phyloP scores from a whole-genome alignment of 495 filamentous ascomycete species.

The Aspergillus biplanus region DNA sequence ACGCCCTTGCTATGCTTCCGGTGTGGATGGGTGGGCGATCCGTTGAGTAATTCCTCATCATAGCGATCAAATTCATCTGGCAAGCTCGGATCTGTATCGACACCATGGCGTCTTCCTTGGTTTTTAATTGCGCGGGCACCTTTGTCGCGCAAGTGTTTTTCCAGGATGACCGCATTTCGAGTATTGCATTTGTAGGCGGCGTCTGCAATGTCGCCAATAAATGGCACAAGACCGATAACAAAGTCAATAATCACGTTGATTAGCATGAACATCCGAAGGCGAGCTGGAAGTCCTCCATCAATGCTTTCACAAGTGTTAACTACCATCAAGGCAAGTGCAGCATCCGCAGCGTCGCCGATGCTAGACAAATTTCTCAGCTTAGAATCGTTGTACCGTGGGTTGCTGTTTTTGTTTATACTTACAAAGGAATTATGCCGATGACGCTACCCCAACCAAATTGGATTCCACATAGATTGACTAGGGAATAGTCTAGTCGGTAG shows the following conservation, averaged over 20 bases:
- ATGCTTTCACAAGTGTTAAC: conserved; percentile 66
- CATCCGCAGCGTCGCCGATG: conserved; percentile 76
- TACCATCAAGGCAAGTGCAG: conserved; percentile 62
- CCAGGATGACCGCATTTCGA: conserved; percentile 74
- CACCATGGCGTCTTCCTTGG: conserved; percentile 24
- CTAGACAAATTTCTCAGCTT: conserved; percentile 38
- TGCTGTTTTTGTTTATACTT: conserved; percentile 38
- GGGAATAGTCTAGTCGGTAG: conserved; percentile 77
- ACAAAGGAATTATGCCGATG: conserved; percentile 80
- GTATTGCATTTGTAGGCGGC: conserved; percentile 71
- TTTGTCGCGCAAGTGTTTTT: conserved; percentile 65
- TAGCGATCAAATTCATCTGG: conserved; percentile 49
- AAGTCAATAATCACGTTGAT: conserved; percentile 80
- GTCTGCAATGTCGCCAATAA: conserved; percentile 84
- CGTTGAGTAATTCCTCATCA: conserved; percentile 23
- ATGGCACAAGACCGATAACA: conserved; percentile 77
- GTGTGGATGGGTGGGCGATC: conserved; percentile 5
- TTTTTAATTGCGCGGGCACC: conserved; percentile 33
- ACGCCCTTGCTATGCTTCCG: conserved; percentile 12
- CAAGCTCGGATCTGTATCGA: conserved; percentile 39
- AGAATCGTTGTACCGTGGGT: conserved; percentile 7
- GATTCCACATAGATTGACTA: conserved; percentile 75
- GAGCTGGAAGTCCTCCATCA: conserved; percentile 68
- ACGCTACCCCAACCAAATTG: conserved; percentile 82
- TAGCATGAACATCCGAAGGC: conserved; percentile 67